phyloP scores from a whole-genome alignment of 306 rosid genomes.

The Herpetospermum pedunculosum region DNA sequence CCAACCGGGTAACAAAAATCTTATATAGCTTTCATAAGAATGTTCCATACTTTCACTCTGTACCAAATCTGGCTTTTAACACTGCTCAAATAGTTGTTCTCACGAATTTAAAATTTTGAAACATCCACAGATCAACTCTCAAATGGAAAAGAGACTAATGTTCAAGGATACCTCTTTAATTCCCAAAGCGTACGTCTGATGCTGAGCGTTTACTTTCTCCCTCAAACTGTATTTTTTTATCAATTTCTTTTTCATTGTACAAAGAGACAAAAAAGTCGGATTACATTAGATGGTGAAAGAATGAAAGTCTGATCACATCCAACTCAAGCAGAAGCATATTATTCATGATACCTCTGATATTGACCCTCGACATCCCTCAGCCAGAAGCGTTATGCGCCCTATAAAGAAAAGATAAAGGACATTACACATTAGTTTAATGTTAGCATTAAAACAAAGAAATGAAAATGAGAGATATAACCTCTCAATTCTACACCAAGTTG shows the following conservation, averaged over 20 bases:
- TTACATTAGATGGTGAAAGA: constrained; percentile 9
- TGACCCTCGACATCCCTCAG: constrained; percentile 98
- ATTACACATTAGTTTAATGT: background rate
- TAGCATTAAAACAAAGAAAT: background rate
- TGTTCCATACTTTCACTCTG: background rate
- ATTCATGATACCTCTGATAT: constrained; percentile 66
- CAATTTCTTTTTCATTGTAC: constrained; percentile 35
- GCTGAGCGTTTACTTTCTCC: constrained; percentile 64
- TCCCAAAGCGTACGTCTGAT: constrained; percentile 96
- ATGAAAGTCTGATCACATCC: constrained; percentile 4
- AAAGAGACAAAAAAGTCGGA: background rate
- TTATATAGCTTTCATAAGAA: background rate
- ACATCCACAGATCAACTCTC: background rate
- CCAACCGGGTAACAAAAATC: constrained; percentile 2
- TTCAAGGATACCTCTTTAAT: constrained; percentile 59
- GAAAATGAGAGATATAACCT: constrained; percentile 39
- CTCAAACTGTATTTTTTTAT: constrained; percentile 63
- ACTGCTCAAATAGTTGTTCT: background rate
- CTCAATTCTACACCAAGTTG: constrained; percentile 73
- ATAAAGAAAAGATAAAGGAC: constrained; percentile 9
- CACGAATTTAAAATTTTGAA: background rate
- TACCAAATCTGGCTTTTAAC: background rate
- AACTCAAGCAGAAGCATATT: constrained; percentile 5
- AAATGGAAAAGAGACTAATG: background rate
- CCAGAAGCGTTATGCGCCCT: constrained; percentile 69